Evolutionary conservation across 2,329 filamentous ascomycete species (phyloP).

Genomic region (Colletotrichum eremochloae): DNA sequence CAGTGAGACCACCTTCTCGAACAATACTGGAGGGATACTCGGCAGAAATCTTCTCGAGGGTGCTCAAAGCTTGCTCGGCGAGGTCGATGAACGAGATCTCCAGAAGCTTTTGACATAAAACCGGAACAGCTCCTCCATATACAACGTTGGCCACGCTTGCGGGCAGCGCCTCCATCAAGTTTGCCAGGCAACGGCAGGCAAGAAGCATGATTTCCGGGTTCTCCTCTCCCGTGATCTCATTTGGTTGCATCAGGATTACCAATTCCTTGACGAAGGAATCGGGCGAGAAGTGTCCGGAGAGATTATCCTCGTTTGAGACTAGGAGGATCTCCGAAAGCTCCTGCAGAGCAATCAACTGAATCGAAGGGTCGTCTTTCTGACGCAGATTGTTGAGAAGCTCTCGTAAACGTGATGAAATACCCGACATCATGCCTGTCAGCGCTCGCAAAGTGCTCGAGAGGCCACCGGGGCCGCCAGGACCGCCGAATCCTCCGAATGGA

Average conservation of each 20-base stretch:
- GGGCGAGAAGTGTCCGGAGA: conserved; percentile 93
- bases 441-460: conserved; percentile 87
- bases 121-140: conserved; percentile 94
- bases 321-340: conserved; percentile 94
- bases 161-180: conserved; percentile 96
- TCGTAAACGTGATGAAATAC: conserved; percentile 82
- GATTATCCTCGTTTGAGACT: conserved; percentile 95
- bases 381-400: conserved; percentile 82
- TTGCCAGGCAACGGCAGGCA: conserved; percentile 94
- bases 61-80: conserved; percentile 96
- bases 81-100: conserved; percentile 98
- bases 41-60: conserved; percentile 95
- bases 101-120: conserved; percentile 93
- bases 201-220: conserved; percentile 98
- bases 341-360: conserved; percentile 92
- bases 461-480: conserved; percentile 72
- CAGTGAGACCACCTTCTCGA: conserved; percentile 92
- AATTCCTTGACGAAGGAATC: conserved; percentile 97
- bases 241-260: conserved; percentile 90
- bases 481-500: conserved; percentile 76
- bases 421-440: conserved; percentile 91
- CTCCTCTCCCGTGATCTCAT: conserved; percentile 84
- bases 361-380: conserved; percentile 85
- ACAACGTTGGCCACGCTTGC: conserved; percentile 95
- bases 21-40: conserved; percentile 97